Evolutionary conservation across 306 rosid species (phyloP).

Genomic region (Rosa rugosa): DNA sequence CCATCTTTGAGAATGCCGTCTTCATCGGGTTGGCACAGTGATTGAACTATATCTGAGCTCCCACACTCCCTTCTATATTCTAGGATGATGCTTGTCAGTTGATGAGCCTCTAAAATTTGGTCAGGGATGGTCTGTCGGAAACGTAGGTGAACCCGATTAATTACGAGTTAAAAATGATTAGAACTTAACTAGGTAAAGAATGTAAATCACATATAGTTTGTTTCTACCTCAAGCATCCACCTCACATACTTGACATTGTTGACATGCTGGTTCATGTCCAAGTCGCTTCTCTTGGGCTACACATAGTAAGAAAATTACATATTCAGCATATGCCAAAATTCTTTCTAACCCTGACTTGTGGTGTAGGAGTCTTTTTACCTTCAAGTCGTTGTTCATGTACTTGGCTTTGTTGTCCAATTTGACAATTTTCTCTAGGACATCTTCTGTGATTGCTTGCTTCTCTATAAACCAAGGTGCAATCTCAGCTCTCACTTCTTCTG

Average conservation of each 20-base stretch:
- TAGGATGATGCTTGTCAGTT: constrained; percentile 60
- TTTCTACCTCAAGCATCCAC: constrained; percentile 94
- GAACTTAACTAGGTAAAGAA: background rate
- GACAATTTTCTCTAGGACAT: constrained; percentile 56
- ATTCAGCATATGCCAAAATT: constrained; percentile 19
- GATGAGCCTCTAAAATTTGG: constrained; percentile 59
- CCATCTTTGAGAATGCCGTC: constrained; percentile 53
- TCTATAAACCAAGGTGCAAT: constrained; percentile 83
- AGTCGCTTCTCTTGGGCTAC: constrained; percentile 85
- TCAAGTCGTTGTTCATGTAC: constrained; percentile 55
- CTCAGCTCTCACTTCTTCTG: constrained; percentile 85
- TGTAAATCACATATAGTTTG: background rate
- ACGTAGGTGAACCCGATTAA: constrained; percentile 5
- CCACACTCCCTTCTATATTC: constrained; percentile 88
- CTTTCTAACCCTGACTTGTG: constrained; percentile 1
- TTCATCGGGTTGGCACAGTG: constrained; percentile 76
- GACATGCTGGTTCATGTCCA: constrained; percentile 95
- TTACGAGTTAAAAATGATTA: background rate
- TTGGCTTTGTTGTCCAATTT: constrained; percentile 72
- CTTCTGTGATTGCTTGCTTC: constrained; percentile 77
- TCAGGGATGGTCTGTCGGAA: constrained; percentile 68
- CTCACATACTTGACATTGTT: constrained; percentile 84
- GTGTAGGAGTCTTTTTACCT: constrained; percentile 42
- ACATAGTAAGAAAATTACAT: constrained; percentile 21
- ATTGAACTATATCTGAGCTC: constrained; percentile 69